Evolutionary conservation across 1,284 basidiomycete species (phyloP).

Genomic region (Sutorius eximius): DNA sequence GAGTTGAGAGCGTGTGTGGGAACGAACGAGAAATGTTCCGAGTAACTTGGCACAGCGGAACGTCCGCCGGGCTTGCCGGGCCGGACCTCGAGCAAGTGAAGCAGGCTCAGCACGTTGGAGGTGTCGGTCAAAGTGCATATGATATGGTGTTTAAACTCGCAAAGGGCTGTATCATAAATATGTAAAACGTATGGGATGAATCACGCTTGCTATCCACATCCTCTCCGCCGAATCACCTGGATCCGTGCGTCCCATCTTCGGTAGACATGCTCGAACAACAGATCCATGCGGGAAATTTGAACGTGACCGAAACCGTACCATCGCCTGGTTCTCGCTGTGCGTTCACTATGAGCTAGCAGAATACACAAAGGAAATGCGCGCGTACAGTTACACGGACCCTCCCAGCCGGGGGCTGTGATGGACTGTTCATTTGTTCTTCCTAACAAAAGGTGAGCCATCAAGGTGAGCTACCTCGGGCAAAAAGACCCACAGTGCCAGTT

Average conservation of each 20-base stretch:
- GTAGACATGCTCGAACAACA: not conserved
- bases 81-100: not conserved
- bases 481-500: not conserved
- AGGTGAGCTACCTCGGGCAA: not conserved
- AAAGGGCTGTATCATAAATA: not conserved
- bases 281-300: not conserved
- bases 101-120: not conserved
- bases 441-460: not conserved
- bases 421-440: not conserved
- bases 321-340: not conserved
- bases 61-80: not conserved
- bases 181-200: not conserved
- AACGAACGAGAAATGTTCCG: too few relatives aligned
- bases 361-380: not conserved
- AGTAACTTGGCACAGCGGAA: not conserved
- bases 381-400: not conserved
- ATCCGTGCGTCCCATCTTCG: not conserved
- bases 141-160: too few relatives aligned
- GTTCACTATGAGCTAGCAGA: not conserved
- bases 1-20: too few relatives aligned
- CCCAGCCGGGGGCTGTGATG: not conserved
- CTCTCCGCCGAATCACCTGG: not conserved
- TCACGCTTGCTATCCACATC: not conserved
- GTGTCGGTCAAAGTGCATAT: not conserved
- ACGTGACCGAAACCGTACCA: not conserved